Evolutionary conservation across 495 filamentous ascomycete species (phyloP).

Genomic region (Apodospora peruviana): DNA sequence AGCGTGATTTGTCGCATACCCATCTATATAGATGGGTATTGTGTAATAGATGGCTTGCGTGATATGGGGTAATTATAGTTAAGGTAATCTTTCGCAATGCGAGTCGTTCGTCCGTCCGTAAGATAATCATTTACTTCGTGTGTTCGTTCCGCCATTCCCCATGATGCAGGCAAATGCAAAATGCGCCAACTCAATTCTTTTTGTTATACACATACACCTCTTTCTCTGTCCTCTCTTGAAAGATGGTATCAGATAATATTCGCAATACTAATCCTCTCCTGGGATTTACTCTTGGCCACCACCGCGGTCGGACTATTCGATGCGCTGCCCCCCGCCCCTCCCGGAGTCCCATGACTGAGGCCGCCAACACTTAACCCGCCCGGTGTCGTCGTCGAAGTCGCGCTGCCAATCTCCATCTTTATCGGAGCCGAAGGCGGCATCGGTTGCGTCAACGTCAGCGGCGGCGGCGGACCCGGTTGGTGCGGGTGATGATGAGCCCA

Average conservation of each 20-base stretch:
- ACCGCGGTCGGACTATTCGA: slow-evolving; percentile 23
- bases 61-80: no score
- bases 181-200: no score
- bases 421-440: slow-evolving; percentile 18
- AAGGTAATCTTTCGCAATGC: no score
- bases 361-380: slow-evolving; percentile 1
- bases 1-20: no score
- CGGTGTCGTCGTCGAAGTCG: slow-evolving; percentile 1
- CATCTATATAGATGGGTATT: no score
- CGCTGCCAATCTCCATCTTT: slow-evolving; percentile 26
- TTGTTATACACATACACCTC: no score
- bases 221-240: no score
- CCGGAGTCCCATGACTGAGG: slow-evolving; percentile 13
- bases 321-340: slow-evolving; percentile 4
- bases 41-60: no score
- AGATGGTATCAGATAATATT: slow-evolving; percentile 79
- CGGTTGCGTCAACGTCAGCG: slow-evolving; percentile 14
- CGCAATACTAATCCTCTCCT: slow-evolving; percentile 69
- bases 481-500: neutral
- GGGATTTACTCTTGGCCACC: slow-evolving; percentile 31
- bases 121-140: no score
- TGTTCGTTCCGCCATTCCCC: no score
- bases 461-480: slow-evolving; percentile 13
- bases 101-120: no score
- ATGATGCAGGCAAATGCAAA: no score